Evolutionary conservation across 164 flowering plant species (phyloP).

Genomic region (Buxus sempervirens): DNA sequence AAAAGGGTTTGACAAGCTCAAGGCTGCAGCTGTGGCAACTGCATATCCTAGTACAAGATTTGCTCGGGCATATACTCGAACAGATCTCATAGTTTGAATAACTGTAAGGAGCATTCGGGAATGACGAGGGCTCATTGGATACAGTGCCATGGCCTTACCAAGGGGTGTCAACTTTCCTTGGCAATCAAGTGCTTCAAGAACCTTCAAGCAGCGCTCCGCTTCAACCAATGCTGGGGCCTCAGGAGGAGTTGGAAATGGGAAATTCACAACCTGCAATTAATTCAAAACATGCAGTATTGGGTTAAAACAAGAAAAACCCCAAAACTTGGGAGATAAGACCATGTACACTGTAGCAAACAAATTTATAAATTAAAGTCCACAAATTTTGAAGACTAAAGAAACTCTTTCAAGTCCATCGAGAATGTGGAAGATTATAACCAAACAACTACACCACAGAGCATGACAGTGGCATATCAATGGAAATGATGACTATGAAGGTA

Average conservation of each 20-base stretch:
- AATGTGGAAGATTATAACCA: too few species aligned
- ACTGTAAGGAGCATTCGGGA: conserved; percentile 93
- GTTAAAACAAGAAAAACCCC: neutral
- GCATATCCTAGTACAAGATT: conserved; percentile 77
- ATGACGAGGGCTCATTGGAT: conserved; percentile 97
- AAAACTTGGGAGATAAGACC: neutral
- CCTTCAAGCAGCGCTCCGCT: conserved; percentile 80
- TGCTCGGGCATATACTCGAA: conserved; percentile 39
- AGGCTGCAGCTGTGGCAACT: conserved; percentile 81
- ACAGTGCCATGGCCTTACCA: conserved; percentile 88
- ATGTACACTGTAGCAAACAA: too few species aligned
- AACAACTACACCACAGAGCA: neutral
- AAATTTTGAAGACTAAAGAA: too few species aligned
- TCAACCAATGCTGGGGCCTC: conserved; percentile 52
- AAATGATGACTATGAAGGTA: too few species aligned
- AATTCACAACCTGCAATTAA: conserved; percentile 61
- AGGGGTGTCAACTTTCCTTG: conserved; percentile 65
- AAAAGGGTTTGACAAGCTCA: conserved; percentile 82
- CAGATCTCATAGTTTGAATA: conserved; percentile 54
- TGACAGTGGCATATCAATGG: neutral
- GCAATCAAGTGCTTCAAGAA: conserved; percentile 78
- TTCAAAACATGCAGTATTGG: too few species aligned
- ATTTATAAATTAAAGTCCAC: too few species aligned
- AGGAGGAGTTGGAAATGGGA: conserved; percentile 97
- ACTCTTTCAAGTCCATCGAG: too few species aligned